Evolutionary conservation across 2,329 filamentous ascomycete genomes (phyloP).

Genomic region (Coniella lustricola): DNA sequence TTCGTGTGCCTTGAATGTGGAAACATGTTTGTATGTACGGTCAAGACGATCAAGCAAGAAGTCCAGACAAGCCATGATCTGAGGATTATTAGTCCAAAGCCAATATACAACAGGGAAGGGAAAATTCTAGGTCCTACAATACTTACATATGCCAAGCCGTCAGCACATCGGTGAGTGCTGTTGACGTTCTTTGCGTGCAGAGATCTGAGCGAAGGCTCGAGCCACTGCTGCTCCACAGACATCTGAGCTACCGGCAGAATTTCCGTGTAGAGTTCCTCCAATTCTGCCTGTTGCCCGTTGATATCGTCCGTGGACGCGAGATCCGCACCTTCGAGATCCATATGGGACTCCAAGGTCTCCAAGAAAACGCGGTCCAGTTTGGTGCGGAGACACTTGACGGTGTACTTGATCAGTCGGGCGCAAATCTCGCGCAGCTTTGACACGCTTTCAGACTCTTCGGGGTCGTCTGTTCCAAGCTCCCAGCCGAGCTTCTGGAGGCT

Average conservation of each 20-base stretch:
- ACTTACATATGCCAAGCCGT: constrained; percentile 46
- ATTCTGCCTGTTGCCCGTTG: constrained; percentile 51
- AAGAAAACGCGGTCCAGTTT: constrained; percentile 50
- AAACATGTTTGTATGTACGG: constrained; percentile 34
- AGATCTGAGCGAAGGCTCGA: constrained; percentile 50
- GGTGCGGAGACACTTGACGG: constrained; percentile 47
- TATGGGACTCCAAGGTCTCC: constrained; percentile 32
- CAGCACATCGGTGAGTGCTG: constrained; percentile 36
- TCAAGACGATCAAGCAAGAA: constrained; percentile 42
- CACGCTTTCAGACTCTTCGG: constrained; percentile 45
- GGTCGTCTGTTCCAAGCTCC: constrained; percentile 48
- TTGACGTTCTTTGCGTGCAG: constrained; percentile 37
- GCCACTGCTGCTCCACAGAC: constrained; percentile 60
- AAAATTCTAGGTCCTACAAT: background rate
- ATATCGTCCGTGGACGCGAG: constrained; percentile 34
- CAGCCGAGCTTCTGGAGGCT: constrained; percentile 60
- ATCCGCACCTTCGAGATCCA: constrained; percentile 6
- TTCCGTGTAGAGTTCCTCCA: constrained; percentile 63
- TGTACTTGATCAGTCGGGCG: constrained; percentile 52
- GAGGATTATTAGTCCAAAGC: constrained; percentile 18
- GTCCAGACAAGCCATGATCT: constrained; percentile 47
- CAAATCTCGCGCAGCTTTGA: constrained; percentile 52
- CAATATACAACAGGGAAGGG: no score
- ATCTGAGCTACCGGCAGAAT: constrained; percentile 64
- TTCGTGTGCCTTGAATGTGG: constrained; percentile 41